These are phyloP conservation scores for Candida maris DNA, from an alignment of 805 yeast species.

Conservation along the genomic window DNA sequence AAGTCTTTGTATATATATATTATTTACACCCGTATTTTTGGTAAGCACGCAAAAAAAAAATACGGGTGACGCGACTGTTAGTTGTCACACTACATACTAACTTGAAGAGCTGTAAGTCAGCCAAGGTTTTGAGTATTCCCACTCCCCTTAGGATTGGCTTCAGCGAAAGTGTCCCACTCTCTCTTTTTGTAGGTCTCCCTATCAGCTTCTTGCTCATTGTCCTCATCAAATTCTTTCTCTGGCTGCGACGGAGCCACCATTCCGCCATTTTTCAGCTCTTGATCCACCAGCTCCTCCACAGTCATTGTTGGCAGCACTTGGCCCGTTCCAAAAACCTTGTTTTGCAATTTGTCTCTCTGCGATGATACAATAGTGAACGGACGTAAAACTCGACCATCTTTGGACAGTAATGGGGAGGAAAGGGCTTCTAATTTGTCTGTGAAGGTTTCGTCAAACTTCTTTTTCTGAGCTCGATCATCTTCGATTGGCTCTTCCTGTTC, in stretches of 20 bases:
- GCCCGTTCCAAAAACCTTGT: slow-evolving; percentile 84
- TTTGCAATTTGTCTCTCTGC: slow-evolving; percentile 48
- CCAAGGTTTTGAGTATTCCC: slow-evolving; percentile 80
- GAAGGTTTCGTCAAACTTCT: slow-evolving; percentile 40
- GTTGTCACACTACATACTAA: neutral
- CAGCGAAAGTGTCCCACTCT: slow-evolving; percentile 92
- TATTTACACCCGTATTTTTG: too few relatives aligned
- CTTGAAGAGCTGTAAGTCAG: too few relatives aligned
- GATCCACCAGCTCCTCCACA: slow-evolving; percentile 85
- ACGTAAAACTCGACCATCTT: slow-evolving; percentile 72
- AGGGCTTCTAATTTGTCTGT: slow-evolving; percentile 60
- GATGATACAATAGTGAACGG: slow-evolving; percentile 76
- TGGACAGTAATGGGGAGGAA: slow-evolving; percentile 52
- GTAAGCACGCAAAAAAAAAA: too few relatives aligned
- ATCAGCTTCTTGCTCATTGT: slow-evolving; percentile 57
- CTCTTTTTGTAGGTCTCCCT: slow-evolving; percentile 70
- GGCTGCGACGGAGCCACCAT: slow-evolving; percentile 49
- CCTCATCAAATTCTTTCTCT: slow-evolving; percentile 53
- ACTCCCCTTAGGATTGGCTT: slow-evolving; percentile 78
- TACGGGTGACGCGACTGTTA: neutral
- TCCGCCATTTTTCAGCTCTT: slow-evolving; percentile 82
- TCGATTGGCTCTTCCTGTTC: slow-evolving; percentile 8
- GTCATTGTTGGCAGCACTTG: slow-evolving; percentile 92
- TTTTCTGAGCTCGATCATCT: slow-evolving; percentile 11
- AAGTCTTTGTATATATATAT: too few relatives aligned